Conservation (phyloP, 805 yeast species). For the Ogataea populi-albae region DNA sequence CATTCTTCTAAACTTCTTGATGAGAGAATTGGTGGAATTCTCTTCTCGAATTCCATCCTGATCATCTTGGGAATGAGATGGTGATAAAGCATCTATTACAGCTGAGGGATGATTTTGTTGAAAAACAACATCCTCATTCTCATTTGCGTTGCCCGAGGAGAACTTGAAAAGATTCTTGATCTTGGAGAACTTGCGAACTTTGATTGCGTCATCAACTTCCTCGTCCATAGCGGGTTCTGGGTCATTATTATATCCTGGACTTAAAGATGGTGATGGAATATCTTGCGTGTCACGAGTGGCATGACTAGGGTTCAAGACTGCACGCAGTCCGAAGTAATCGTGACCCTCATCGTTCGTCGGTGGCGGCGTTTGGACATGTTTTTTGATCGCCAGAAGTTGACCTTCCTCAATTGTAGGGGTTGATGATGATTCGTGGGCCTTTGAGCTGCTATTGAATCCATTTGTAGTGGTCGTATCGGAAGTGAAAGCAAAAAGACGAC, state of each 20-base stretch:
- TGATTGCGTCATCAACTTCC: conserved; percentile 16
- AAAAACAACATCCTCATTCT: conserved; percentile 10
- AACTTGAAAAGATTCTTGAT: conserved; percentile 30
- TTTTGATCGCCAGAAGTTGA: conserved; percentile 7
- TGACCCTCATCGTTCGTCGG: conserved; percentile 12
- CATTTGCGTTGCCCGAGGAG: conserved; percentile 14
- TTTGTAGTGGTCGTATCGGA: conserved; percentile 14
- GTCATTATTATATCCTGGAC: background rate
- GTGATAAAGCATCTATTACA: conserved; percentile 1
- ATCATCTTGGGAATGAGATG: conserved; percentile 3
- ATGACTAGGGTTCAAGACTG: background rate
- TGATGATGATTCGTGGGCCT: conserved; percentile 9
- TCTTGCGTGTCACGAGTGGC: background rate
- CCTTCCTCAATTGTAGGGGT: conserved; percentile 24
- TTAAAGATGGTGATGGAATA: background rate
- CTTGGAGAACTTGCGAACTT: conserved; percentile 24
- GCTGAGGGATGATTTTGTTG: conserved; percentile 8
- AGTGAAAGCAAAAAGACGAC: conserved; percentile 39
- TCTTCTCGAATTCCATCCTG: conserved; percentile 15
- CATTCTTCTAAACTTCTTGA: conserved; percentile 35
- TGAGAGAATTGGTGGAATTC: conserved; percentile 23
- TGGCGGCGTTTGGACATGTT: conserved; percentile 23
- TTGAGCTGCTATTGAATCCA: conserved; percentile 8
- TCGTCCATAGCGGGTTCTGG: conserved; percentile 6
- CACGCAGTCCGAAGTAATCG: conserved; percentile 14